Evolutionary conservation across 257 asterid genomes (phyloP).

Genomic region (Scutellaria minor): DNA sequence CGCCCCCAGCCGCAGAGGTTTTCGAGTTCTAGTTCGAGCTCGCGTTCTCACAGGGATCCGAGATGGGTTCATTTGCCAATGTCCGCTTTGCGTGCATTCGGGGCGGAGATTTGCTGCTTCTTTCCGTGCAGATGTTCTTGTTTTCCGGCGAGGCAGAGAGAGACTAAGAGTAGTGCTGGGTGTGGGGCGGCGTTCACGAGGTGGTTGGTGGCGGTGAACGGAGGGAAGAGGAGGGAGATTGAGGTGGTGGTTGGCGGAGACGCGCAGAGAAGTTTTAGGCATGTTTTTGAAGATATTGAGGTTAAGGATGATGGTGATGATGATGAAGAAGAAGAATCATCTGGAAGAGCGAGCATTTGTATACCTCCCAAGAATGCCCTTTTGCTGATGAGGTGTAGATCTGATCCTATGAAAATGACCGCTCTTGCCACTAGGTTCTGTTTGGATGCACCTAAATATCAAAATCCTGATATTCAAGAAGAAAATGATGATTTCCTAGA

Average conservation of each 20-base stretch:
- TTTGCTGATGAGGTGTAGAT: slow-evolving; percentile 92
- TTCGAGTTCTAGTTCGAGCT: slow-evolving; percentile 37
- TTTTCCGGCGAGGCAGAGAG: slow-evolving; percentile 48
- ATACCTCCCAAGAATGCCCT: slow-evolving; percentile 94
- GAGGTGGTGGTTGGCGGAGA: slow-evolving; percentile 80
- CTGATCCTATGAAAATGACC: slow-evolving; percentile 94
- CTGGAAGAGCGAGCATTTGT: slow-evolving; percentile 68
- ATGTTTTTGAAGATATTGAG: slow-evolving; percentile 86
- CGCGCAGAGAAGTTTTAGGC: slow-evolving; percentile 69
- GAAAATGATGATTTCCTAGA: neutral
- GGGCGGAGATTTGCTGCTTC: slow-evolving; percentile 78
- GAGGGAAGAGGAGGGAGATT: slow-evolving; percentile 69
- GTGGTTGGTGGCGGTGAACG: slow-evolving; percentile 84
- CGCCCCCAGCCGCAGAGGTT: slow-evolving; percentile 38
- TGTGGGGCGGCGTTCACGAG: slow-evolving; percentile 76
- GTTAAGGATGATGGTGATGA: slow-evolving; percentile 58
- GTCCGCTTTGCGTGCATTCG: slow-evolving; percentile 66
- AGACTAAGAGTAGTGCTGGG: slow-evolving; percentile 31
- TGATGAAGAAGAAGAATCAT: slow-evolving; percentile 43
- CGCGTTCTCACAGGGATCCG: slow-evolving; percentile 69
- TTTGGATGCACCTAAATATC: slow-evolving; percentile 51
- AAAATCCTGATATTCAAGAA: slow-evolving; percentile 21
- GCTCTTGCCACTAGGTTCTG: slow-evolving; percentile 64
- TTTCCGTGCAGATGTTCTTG: slow-evolving; percentile 75
- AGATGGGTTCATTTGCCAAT: slow-evolving; percentile 90